Conservation (phyloP, 2,329 filamentous ascomycete genomes). For the Boeremia lycopersici region DNA sequence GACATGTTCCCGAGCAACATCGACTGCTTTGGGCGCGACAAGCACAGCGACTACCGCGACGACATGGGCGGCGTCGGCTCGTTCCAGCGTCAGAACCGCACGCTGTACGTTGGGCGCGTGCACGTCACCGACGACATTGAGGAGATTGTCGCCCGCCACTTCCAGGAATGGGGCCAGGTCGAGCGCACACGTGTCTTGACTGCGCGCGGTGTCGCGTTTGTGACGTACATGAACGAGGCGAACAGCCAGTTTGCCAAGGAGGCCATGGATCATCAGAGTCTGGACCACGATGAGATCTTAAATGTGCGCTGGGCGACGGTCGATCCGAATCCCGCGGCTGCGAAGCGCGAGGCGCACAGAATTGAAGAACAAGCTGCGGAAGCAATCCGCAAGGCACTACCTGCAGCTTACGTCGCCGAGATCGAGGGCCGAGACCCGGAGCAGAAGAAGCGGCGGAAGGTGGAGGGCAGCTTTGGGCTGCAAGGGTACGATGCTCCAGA, state of each 20-base stretch:
- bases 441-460: slow-evolving; percentile 83
- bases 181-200: slow-evolving; percentile 89
- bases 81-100: slow-evolving; percentile 92
- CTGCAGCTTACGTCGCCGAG: slow-evolving; percentile 89
- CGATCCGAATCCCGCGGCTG: slow-evolving; percentile 93
- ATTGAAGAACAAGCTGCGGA: slow-evolving; percentile 97
- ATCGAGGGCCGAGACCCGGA: slow-evolving; percentile 90
- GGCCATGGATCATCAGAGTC: slow-evolving; percentile 91
- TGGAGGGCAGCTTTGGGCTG: slow-evolving; percentile 84
- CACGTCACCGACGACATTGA: slow-evolving; percentile 97
- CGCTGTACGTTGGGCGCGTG: slow-evolving; percentile 90
- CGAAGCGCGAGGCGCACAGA: slow-evolving; percentile 84
- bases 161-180: slow-evolving; percentile 94
- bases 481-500: slow-evolving; percentile 94
- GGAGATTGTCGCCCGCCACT: slow-evolving; percentile 91
- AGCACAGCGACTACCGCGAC: slow-evolving; percentile 89
- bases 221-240: slow-evolving; percentile 88
- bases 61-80: slow-evolving; percentile 97
- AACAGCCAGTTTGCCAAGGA: slow-evolving; percentile 63
- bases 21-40: slow-evolving; percentile 94
- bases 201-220: slow-evolving; percentile 86
- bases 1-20: slow-evolving; percentile 93
- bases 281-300: slow-evolving; percentile 90
- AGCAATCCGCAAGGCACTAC: slow-evolving; percentile 84
- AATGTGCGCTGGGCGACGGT: slow-evolving; percentile 98